These are phyloP conservation scores for Trypanosoma brucei DNA, from an alignment of 208 protist genomes.

Conservation along the genomic window DNA sequence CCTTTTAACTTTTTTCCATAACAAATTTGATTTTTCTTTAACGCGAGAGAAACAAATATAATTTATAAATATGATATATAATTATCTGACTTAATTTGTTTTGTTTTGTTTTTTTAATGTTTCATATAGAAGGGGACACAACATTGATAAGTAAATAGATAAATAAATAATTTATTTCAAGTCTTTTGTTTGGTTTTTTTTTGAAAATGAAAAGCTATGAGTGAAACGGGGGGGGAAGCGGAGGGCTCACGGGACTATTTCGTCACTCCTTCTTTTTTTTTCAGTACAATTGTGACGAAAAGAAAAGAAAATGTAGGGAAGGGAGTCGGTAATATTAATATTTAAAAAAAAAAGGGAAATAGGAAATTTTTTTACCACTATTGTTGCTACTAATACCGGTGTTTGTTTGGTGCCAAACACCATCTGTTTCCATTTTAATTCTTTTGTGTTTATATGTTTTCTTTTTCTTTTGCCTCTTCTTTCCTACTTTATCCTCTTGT, in stretches of 20 bases:
- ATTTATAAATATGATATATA: too few relatives aligned
- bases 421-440: too few relatives aligned
- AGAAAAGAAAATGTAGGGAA: background rate
- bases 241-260: background rate
- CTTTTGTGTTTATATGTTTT: background rate
- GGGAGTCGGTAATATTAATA: background rate
- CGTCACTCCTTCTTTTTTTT: background rate
- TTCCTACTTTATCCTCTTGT: slow-evolving; percentile 5
- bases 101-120: too few relatives aligned
- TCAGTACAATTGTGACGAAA: background rate
- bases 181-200: slow-evolving; percentile 3
- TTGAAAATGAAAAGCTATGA: background rate
- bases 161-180: background rate
- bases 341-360: slow-evolving; percentile 25
- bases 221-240: background rate
- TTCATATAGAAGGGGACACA: too few relatives aligned
- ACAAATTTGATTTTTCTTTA: too few relatives aligned
- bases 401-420: background rate
- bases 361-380: slow-evolving; percentile 4
- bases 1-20: too few relatives aligned
- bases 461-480: slow-evolving; percentile 9
- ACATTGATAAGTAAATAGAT: background rate
- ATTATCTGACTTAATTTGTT: too few relatives aligned
- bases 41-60: too few relatives aligned
- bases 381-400: background rate